Conservation (phyloP, 768 basidiomycete species). For the Calvatia gigantea region DNA sequence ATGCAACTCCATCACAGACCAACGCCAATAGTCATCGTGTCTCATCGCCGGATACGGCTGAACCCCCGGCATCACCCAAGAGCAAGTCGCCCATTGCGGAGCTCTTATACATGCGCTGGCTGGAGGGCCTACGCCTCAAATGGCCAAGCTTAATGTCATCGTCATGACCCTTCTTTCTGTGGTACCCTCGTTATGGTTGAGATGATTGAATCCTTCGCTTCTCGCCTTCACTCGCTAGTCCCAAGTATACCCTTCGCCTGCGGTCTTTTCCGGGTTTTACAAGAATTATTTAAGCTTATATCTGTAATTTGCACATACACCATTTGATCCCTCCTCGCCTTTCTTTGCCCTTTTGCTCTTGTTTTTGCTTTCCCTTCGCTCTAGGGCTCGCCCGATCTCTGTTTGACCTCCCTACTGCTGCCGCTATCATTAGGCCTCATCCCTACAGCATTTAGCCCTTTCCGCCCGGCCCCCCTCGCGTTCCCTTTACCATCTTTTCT, state of each 20-base stretch:
- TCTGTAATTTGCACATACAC: background rate
- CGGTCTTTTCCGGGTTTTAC: background rate
- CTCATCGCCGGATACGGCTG: slow-evolving; percentile 36
- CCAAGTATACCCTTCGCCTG: background rate
- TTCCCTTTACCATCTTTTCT: background rate
- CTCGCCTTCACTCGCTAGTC: background rate
- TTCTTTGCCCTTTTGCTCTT: background rate
- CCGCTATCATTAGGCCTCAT: background rate
- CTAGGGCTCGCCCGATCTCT: background rate
- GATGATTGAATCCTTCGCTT: background rate
- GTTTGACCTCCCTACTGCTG: background rate
- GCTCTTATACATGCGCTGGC: slow-evolving; percentile 95
- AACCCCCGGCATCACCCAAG: slow-evolving; percentile 33
- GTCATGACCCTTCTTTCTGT: slow-evolving; percentile 3
- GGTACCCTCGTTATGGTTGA: background rate
- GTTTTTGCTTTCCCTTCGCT: background rate
- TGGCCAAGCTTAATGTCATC: slow-evolving; percentile 71
- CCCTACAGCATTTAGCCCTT: background rate
- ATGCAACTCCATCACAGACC: slow-evolving; percentile 19
- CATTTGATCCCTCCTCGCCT: background rate
- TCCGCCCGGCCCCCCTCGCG: background rate
- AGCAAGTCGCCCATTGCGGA: slow-evolving; percentile 91
- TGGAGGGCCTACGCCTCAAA: slow-evolving; percentile 86
- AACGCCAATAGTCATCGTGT: slow-evolving; percentile 1
- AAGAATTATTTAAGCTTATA: slow-evolving; percentile 1